Conservation (phyloP, 371 early-diverging fungal genomes). For the Saksenaea oblongispora region DNA sequence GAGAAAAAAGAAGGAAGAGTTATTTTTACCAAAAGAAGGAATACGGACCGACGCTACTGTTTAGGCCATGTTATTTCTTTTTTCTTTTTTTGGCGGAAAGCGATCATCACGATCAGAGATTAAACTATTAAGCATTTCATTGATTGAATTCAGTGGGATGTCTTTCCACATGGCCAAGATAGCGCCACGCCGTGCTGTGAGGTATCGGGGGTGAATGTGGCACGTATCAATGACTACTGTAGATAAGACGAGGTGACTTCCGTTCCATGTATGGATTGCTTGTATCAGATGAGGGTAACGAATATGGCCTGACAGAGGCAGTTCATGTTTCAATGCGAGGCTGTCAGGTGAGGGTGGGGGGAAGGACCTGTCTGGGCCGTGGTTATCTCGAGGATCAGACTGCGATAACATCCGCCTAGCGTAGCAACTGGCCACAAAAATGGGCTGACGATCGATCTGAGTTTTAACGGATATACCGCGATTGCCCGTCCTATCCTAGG, state of each 20-base stretch:
- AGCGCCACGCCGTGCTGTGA: too few relatives aligned
- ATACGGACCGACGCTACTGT: too few relatives aligned
- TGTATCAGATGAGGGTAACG: background rate
- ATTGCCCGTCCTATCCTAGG: background rate
- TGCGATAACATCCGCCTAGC: background rate
- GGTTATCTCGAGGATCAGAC: background rate
- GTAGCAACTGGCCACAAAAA: background rate
- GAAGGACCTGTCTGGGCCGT: background rate
- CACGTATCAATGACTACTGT: background rate
- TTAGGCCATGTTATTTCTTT: too few relatives aligned
- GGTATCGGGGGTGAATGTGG: too few relatives aligned
- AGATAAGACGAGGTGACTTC: background rate
- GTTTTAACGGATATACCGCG: background rate
- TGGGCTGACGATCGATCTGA: conserved; percentile 4
- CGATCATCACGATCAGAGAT: too few relatives aligned
- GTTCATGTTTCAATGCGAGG: background rate
- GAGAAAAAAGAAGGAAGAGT: background rate
- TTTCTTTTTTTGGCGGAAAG: too few relatives aligned
- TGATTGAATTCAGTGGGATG: too few relatives aligned
- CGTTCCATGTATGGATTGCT: too few relatives aligned
- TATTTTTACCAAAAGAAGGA: background rate
- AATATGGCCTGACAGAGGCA: background rate
- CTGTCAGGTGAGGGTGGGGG: conserved; percentile 2
- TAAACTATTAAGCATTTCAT: too few relatives aligned
- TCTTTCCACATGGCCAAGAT: too few relatives aligned